Base-by-base conservation (phyloP, 1,284 basidiomycete species). In the Fomes fomentarius region DNA sequence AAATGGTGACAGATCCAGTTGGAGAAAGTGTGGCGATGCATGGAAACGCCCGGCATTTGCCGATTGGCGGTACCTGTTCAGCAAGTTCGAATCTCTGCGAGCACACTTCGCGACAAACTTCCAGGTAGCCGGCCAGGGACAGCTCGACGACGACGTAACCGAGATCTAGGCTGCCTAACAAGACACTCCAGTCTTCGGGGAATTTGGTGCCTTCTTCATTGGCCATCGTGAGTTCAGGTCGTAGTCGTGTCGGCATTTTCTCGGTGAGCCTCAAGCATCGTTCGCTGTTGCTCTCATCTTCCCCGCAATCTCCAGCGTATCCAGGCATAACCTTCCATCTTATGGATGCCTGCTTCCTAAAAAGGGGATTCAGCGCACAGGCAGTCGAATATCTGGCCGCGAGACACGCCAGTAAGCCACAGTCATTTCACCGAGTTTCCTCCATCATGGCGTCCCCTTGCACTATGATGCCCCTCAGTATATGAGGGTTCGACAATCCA, bases 371-470 rank as follows among this genome's bases (percentile, higher is more conserved):
- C 28, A 21, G 50, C 37, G 21, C 30, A 35, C 24, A 24, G 14
- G 26, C 21, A 11, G 28, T 26, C 17, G 22, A 24, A 24, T 38
- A 39, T 25, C 10, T 43, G 40, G 31, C 50, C 47, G 34, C 25
- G 38, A 46, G 38, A 41, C 40, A 47, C n/a, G n/a, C n/a, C 48
- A 40, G 56, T 52, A 57, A 56, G 53, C 38, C 47, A 24, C 22
- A 26, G 30, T 37, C 33, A 28, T 48, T 61, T 61, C 47, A 21
- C 59, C 59, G 59, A 61, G 34, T 55, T 53, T 61, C 55, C 56
- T 57, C 59, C 59, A 48, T 44, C 38, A 40, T 49, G 43, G 25
- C 35, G n/a, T 31, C 15, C 31, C n/a, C 51, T 26, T 17, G 15
- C 12, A 53, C 22, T 31, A 12, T 26, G 15, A 41, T 22, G n/a